phyloP scores from a whole-genome alignment of 805 yeast genomes.

The Metschnikowia cerradonensis region DNA sequence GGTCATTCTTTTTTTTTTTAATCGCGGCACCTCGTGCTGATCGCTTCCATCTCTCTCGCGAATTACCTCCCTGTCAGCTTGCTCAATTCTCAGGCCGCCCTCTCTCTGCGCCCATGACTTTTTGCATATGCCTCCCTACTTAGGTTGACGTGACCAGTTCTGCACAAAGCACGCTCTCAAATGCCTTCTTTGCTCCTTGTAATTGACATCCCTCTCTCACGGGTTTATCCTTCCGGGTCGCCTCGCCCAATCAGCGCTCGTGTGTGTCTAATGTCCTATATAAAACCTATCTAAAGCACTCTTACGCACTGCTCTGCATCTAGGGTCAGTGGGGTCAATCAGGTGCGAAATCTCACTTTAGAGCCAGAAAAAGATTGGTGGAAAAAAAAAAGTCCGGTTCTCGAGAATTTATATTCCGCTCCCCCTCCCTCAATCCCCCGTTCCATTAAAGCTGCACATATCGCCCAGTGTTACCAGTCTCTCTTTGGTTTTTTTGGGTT shows the following conservation, averaged over 20 bases:
- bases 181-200: not conserved
- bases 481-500: not conserved
- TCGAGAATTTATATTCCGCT: slow-evolving; percentile 5
- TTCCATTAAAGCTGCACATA: not conserved
- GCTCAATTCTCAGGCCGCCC: not conserved
- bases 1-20: slow-evolving; percentile 1
- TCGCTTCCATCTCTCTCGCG: not conserved
- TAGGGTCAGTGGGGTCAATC: slow-evolving; percentile 3
- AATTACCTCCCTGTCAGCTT: not conserved
- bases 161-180: not conserved
- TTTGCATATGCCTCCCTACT: no score
- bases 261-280: not conserved
- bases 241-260: slow-evolving; percentile 2
- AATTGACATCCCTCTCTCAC: no score
- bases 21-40: slow-evolving; percentile 1
- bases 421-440: not conserved
- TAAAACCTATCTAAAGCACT: slow-evolving; percentile 2
- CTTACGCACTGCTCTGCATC: slow-evolving; percentile 3
- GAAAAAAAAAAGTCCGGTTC: not conserved
- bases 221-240: not conserved
- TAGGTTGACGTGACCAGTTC: not conserved
- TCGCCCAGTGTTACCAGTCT: not conserved
- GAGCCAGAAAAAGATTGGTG: slow-evolving; percentile 3
- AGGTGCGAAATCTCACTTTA: slow-evolving; percentile 4
- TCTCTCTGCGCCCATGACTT: not conserved